phyloP scores from a whole-genome alignment of 176 grass and related monocot species.

The Eleusine coracana region DNA sequence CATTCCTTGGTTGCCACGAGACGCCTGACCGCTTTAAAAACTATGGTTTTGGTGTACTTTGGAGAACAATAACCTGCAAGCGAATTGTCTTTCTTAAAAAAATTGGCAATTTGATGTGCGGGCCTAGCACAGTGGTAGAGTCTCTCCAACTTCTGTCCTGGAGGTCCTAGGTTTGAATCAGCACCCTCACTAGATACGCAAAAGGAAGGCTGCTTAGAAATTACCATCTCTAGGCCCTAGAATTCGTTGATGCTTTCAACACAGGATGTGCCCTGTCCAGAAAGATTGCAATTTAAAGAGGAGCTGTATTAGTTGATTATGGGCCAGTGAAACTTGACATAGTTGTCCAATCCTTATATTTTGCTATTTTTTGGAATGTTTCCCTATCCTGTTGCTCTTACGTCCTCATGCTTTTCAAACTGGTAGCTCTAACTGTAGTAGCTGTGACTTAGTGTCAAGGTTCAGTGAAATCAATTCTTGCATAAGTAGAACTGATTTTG shows the following conservation, averaged over 20 bases:
- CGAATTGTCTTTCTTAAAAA: not conserved
- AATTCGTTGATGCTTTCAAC: not conserved
- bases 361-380: not conserved
- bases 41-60: not conserved
- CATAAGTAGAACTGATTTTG: not conserved
- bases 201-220: not conserved
- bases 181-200: too few species aligned
- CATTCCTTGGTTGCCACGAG: too few species aligned
- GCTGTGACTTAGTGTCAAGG: not conserved
- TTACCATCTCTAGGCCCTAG: not conserved
- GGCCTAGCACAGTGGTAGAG: not conserved
- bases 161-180: too few species aligned
- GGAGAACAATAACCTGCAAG: not conserved
- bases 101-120: not conserved
- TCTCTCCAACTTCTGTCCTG: too few species aligned
- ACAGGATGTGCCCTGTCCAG: not conserved
- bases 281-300: not conserved
- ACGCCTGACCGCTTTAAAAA: too few species aligned
- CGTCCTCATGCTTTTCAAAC: not conserved
- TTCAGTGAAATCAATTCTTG: not conserved
- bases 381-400: not conserved
- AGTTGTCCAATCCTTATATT: not conserved
- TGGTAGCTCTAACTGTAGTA: not conserved
- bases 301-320: not conserved
- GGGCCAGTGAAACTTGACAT: not conserved